Evolutionary conservation across 2,329 filamentous ascomycete genomes (phyloP), one percentile per base, ranked within the genome.

Genomic region (Neonectria neomacrospora): DNA sequence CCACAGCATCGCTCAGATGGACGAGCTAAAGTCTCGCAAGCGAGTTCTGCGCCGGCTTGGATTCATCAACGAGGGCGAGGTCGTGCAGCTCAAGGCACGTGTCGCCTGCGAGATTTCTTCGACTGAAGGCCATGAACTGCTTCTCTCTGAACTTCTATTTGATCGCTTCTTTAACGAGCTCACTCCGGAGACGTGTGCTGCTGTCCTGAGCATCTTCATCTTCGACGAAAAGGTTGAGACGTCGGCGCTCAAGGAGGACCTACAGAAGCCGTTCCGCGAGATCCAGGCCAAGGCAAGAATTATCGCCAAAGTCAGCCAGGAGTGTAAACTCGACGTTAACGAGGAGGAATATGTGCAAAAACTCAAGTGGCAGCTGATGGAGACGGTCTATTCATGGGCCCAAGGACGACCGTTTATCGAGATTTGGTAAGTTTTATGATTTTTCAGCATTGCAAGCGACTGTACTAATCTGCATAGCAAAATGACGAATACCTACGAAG

Each of bases 401-500:
- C 91, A 96, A 70, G 96, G 95, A 53, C 91, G 91, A 71, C 89
- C 92, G 0, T 99, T 99, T 82, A 89, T 92, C 1, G 90, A 97
- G 71, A 97, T 99, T 66, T 98, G 96, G 95, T 97, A 88, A 75
- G 93, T 87, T 60, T 30, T 37, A 28, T 53, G 30, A 56, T 32
- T 14, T n/a, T 11, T 54, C 26, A 18, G n/a, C 22, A 39, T 51
- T 3, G 14, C 34, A 18, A 37, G 52, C 4, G 28, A 1, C 11
- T 54, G n/a, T 32, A 37, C 74, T 76, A 53, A 77, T 74, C 45
- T 44, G 26, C 51, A 8, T 67, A 97, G 95, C 81, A 97, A 97
- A 93, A 97, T 99, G 94, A 98, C 96, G 28, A 95, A 97, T 73
- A 93, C 95, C 28, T 99, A 97, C 79, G 96, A 99, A 82, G 96